Evolutionary conservation across 257 asterid genomes (phyloP).

Genomic region (Jasminum sambac): DNA sequence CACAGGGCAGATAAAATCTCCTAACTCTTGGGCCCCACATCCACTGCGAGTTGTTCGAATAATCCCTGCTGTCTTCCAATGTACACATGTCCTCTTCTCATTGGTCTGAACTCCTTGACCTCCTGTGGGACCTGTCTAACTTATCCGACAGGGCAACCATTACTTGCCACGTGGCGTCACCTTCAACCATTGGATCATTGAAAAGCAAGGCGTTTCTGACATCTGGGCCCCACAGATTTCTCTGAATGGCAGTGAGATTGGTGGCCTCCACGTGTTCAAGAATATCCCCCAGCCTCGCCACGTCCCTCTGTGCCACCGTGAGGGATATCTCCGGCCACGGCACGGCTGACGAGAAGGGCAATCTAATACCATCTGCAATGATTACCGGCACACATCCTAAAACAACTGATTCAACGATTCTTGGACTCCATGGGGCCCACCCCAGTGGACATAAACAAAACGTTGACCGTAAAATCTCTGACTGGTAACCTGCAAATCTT

Average conservation of each 20-base stretch:
- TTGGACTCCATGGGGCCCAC: slow-evolving; percentile 64
- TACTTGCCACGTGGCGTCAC: slow-evolving; percentile 94
- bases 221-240: slow-evolving; percentile 53
- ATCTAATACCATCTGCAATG: slow-evolving; percentile 48
- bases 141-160: slow-evolving; percentile 37
- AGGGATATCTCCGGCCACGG: slow-evolving; percentile 48
- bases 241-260: slow-evolving; percentile 59
- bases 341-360: slow-evolving; percentile 43
- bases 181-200: slow-evolving; percentile 45
- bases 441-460: slow-evolving; percentile 62
- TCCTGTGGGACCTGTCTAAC: slow-evolving; percentile 44
- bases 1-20: background rate
- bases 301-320: slow-evolving; percentile 54
- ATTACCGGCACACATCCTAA: slow-evolving; percentile 51
- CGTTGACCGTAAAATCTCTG: slow-evolving; percentile 71
- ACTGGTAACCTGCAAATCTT: slow-evolving; percentile 71
- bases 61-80: slow-evolving; percentile 51
- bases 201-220: slow-evolving; percentile 57
- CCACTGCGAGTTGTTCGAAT: slow-evolving; percentile 32
- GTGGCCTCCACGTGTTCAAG: slow-evolving; percentile 68
- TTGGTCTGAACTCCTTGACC: slow-evolving; percentile 41
- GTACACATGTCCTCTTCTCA: slow-evolving; percentile 26
- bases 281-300: slow-evolving; percentile 51
- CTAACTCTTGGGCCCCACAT: slow-evolving; percentile 32
- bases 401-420: slow-evolving; percentile 50